Percentiles rank a stretch among this genome's conserved stretches.
phyloP scores from a whole-genome alignment of 208 protist species.

The Balamuthia mandrillaris region DNA sequence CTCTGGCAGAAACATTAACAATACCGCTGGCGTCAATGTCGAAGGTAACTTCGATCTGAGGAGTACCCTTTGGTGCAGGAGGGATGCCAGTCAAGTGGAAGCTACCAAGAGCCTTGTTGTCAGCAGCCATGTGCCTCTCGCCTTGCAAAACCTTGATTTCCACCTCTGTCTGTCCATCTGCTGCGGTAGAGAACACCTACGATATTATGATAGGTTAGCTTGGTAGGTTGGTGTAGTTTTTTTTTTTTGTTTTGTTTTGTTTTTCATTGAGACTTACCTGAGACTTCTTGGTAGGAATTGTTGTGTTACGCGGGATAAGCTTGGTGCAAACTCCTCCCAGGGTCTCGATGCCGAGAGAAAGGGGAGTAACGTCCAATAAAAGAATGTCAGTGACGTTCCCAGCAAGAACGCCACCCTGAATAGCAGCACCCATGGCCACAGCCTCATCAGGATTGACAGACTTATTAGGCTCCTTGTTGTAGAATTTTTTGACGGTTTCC shows the following conservation, averaged over 20 bases:
- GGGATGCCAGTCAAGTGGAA: conserved; percentile 75
- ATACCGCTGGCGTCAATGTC: conserved; percentile 84
- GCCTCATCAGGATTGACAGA: conserved; percentile 65
- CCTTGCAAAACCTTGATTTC: conserved; percentile 89
- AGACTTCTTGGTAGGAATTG: conserved; percentile 94
- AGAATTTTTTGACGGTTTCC: conserved; percentile 77
- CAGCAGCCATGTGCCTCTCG: conserved; percentile 80
- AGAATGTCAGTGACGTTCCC: conserved; percentile 89
- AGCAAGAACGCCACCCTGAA: conserved; percentile 89
- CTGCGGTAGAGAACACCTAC: conserved; percentile 84
- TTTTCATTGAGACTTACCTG: no score
- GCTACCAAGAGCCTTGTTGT: conserved; percentile 85
- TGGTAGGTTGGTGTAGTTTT: no score
- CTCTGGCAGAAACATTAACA: conserved; percentile 79
- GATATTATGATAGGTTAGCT: not conserved
- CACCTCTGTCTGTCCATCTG: conserved; percentile 84
- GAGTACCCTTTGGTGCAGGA: conserved; percentile 75
- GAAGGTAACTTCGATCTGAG: conserved; percentile 86
- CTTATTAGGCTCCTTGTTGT: conserved; percentile 36
- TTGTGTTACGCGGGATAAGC: conserved; percentile 97
- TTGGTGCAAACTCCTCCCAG: conserved; percentile 93
- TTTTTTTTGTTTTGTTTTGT: not conserved
- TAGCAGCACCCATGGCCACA: conserved; percentile 93
- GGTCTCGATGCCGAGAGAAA: conserved; percentile 98
- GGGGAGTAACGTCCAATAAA: conserved; percentile 96